phyloP scores from a whole-genome alignment of 192 early-diverging fungal genomes.

The Linnemannia exigua region DNA sequence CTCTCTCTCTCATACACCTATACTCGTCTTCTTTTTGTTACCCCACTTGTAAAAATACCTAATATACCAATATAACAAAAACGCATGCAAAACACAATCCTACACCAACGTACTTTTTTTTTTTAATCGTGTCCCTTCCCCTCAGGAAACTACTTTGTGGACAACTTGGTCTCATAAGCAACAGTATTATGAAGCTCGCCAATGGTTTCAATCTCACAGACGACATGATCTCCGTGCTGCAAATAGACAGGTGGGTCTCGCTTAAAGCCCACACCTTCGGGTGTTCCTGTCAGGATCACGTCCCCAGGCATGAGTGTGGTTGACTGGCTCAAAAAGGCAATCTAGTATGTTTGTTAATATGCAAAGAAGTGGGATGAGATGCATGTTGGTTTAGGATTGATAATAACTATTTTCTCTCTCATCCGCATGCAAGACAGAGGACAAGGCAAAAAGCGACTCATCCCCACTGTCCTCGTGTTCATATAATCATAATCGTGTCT shows the following conservation, averaged over 20 bases:
- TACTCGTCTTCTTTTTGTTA: too few relatives aligned
- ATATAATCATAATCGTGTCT: background rate
- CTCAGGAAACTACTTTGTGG: background rate
- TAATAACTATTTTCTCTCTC: background rate
- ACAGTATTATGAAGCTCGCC: constrained; percentile 63
- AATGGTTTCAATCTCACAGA: constrained; percentile 67
- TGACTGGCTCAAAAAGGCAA: constrained; percentile 71
- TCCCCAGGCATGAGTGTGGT: constrained; percentile 70
- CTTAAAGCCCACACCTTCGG: constrained; percentile 64
- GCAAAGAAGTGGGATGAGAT: background rate
- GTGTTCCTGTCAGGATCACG: constrained; percentile 64
- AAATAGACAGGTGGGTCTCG: constrained; percentile 66
- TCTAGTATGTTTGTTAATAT: constrained; percentile 9
- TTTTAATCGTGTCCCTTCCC: background rate
- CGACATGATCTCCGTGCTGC: constrained; percentile 65
- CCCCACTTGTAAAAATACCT: background rate
- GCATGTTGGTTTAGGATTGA: constrained; percentile 2
- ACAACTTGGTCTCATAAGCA: constrained; percentile 58
- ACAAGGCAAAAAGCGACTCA: too few relatives aligned
- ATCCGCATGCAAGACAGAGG: background rate
- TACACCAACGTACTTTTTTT: background rate
- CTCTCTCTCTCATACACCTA: background rate
- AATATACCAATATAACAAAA: constrained; percentile 13
- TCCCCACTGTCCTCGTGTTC: too few relatives aligned
- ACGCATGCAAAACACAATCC: background rate